Conservation (phyloP, 306 rosid genomes). For the Gleditsia sinensis region DNA sequence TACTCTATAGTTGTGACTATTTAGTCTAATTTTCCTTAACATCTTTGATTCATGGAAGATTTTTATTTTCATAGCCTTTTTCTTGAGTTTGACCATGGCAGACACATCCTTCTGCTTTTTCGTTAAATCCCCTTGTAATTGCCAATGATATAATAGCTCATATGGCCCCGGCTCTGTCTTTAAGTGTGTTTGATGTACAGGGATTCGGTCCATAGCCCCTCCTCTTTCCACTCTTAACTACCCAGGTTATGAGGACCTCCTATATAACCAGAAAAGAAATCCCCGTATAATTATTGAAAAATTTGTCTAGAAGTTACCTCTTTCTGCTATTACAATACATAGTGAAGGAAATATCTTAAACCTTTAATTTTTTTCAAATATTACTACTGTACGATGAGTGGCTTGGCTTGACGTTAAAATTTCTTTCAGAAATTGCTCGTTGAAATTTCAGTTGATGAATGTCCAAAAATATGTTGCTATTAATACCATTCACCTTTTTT, state of each 20-base stretch:
- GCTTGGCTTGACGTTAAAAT: too few species aligned
- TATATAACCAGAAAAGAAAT: background rate
- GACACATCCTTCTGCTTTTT: background rate
- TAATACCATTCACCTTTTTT: slow-evolving; percentile 30
- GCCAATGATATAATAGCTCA: too few species aligned
- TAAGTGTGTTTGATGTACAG: background rate
- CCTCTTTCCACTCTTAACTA: background rate
- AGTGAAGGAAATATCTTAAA: too few species aligned
- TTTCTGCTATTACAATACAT: background rate
- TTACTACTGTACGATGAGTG: too few species aligned
- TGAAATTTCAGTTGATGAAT: slow-evolving; percentile 31
- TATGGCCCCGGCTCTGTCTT: background rate
- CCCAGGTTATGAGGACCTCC: background rate
- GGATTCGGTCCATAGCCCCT: background rate
- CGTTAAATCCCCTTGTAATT: background rate
- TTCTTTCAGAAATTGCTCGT: slow-evolving; percentile 4
- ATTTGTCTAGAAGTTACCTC: background rate
- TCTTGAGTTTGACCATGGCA: background rate
- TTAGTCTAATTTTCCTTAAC: background rate
- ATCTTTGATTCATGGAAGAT: background rate
- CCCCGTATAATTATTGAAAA: background rate
- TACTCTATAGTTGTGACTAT: background rate
- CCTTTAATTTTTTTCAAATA: too few species aligned
- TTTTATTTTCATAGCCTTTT: background rate
- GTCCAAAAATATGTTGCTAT: slow-evolving; percentile 39